Conservation (phyloP, 192 early-diverging fungal species). For the Umbelopsis vinacea region DNA sequence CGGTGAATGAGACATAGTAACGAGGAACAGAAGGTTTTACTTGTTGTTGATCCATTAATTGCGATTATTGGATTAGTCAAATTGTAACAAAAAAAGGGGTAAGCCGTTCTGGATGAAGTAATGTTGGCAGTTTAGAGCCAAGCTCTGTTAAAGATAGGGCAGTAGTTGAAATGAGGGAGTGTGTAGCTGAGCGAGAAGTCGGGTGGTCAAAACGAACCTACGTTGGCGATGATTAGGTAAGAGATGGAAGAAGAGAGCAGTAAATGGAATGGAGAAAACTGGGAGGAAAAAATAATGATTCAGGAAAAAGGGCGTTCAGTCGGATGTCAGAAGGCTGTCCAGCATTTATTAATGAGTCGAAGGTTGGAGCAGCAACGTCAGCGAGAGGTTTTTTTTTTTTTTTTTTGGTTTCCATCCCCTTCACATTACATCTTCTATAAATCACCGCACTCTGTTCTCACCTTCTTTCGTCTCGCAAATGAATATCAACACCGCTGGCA, state of each 20-base stretch:
- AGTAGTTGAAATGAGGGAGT: not conserved
- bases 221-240: not conserved
- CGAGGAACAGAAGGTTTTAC: not conserved
- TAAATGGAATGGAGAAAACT: not conserved
- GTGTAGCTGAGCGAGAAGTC: not conserved
- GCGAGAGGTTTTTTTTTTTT: not conserved
- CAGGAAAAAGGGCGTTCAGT: conserved; percentile 11
- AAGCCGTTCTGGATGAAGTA: not conserved
- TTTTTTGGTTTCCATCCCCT: not conserved
- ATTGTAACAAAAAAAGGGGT: not conserved
- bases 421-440: too few species aligned
- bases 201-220: not conserved
- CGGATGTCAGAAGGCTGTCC: conserved; percentile 11
- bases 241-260: not conserved
- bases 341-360: not conserved
- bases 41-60: conserved; percentile 18
- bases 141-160: not conserved
- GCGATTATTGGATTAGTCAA: not conserved
- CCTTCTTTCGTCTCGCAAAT: conserved; percentile 11
- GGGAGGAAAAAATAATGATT: not conserved
- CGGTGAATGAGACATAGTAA: not conserved
- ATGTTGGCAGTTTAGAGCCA: conserved; percentile 20
- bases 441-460: not conserved
- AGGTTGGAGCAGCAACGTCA: not conserved
- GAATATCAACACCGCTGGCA: conserved; percentile 44